Percentiles rank a stretch among this genome's conserved stretches.
These are phyloP conservation scores for Cyberlindnera americana DNA, from an alignment of 805 yeast species.

Conservation along the genomic window DNA sequence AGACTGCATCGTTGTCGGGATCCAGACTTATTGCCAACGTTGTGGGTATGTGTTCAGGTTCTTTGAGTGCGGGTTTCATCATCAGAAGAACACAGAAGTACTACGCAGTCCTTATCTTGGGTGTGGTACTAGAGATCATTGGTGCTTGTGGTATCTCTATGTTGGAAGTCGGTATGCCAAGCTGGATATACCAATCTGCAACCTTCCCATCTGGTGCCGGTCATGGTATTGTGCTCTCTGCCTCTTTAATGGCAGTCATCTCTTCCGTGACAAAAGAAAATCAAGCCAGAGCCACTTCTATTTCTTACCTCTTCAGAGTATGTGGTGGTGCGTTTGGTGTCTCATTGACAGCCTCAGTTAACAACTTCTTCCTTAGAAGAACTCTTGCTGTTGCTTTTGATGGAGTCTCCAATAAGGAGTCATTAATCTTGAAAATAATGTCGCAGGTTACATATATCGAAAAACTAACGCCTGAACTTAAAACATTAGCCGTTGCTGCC, in stretches of 20 bases:
- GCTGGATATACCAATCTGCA: constrained; percentile 20
- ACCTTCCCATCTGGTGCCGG: constrained; percentile 40
- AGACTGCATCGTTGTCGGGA: constrained; percentile 39
- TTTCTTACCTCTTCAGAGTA: constrained; percentile 60
- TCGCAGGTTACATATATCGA: constrained; percentile 19
- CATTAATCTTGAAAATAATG: constrained; percentile 13
- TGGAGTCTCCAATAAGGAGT: constrained; percentile 7
- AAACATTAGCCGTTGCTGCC: constrained; percentile 5
- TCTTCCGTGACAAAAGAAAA: constrained; percentile 61
- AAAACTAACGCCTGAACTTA: constrained; percentile 12
- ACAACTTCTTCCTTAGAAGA: constrained; percentile 13
- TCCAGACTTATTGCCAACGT: constrained; percentile 39
- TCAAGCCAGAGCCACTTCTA: constrained; percentile 63
- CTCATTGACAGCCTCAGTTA: constrained; percentile 11
- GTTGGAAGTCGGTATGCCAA: not conserved
- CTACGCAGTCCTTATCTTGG: constrained; percentile 31
- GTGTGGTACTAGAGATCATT: constrained; percentile 33
- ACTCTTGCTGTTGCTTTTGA: constrained; percentile 15
- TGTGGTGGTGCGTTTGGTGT: constrained; percentile 49
- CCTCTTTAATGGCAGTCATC: constrained; percentile 60
- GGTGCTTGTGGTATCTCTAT: constrained; percentile 25
- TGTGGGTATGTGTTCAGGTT: constrained; percentile 40
- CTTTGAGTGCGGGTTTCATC: constrained; percentile 36
- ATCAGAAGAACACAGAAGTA: constrained; percentile 32
- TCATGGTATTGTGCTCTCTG: constrained; percentile 54